Evolutionary conservation across 2,329 filamentous ascomycete species (phyloP), one percentile per base, ranked within the genome.

Genomic region (Talaromyces atroroseus): DNA sequence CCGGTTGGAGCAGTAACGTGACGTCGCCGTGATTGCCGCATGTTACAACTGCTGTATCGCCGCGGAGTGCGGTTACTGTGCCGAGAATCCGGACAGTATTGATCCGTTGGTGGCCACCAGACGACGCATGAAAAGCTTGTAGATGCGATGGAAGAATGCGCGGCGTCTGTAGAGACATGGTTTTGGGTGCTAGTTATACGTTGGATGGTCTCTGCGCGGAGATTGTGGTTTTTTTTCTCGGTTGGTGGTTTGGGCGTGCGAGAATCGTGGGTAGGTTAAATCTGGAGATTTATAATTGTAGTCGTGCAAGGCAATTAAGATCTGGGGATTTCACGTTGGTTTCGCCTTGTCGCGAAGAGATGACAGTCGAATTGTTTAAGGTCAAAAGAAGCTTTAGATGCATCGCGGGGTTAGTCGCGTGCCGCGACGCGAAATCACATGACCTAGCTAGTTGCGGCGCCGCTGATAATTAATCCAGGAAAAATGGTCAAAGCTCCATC

Each of bases 71-170:
- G 3, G 83, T 82, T 48, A 97, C 91, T 66, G 88, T 91, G 66
- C 94, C 94, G 5, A 95, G 80, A 55, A 97, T 79, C 65, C 91
- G 91, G 60, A 97, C 89, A 60, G 88, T 89, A 62, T 83, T 76
- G 68, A 82, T 74, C 29, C 64, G 60, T 57, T 61, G 63, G 16
- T 51, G 26, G n/a, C 34, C 50, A 23, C 55, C 55, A 24, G 65
- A 57, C 57, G 71, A 82, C 63, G 80, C 79, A 62, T 85, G 80
- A 76, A 92, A 95, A 67, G 80, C 80, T 69, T 90, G 84, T 57
- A 97, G 87, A 74, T 92, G 88, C 42, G 81, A 76, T 53, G 88
- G 88, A 49, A 89, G 90, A 71, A 96, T 84, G 72, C 94, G 91
- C 29, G 94, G 92, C 49, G 90, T 85, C 65, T 86, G 77, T 68